Evolutionary conservation across 805 yeast species (phyloP).

Genomic region (Nakazawaea ernobii): DNA sequence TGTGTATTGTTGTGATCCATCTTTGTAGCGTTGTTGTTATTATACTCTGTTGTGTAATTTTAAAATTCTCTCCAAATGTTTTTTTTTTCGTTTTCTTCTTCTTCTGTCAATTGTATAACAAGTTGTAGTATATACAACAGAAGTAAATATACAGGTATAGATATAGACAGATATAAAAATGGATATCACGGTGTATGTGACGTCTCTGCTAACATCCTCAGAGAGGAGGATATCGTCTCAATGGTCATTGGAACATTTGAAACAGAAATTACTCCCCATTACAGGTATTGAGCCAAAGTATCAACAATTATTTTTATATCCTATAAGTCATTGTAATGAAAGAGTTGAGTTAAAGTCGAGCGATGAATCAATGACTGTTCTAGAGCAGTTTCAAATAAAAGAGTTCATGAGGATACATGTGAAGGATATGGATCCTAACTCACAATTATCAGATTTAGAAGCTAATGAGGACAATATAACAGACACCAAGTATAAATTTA

Average conservation of each 20-base stretch:
- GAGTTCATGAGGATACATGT: conserved; percentile 51
- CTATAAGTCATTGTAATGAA: conserved; percentile 31
- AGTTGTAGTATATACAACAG: no score
- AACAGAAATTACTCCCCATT: conserved; percentile 52
- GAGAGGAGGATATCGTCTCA: conserved; percentile 59
- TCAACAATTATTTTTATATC: conserved; percentile 47
- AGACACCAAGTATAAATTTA: conserved; percentile 38
- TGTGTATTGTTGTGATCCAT: background rate
- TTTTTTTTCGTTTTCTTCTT: no score
- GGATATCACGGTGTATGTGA: conserved; percentile 50
- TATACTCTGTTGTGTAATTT: no score
- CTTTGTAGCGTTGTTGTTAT: no score
- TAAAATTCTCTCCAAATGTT: no score
- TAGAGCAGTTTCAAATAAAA: conserved; percentile 24
- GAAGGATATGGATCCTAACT: conserved; percentile 46
- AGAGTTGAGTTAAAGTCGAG: conserved; percentile 19
- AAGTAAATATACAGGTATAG: no score
- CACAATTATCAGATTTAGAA: conserved; percentile 31
- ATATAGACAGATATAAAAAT: background rate
- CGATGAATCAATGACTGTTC: conserved; percentile 15
- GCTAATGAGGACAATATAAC: conserved; percentile 25
- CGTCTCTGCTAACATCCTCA: conserved; percentile 63
- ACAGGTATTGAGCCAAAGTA: conserved; percentile 65
- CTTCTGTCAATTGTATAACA: no score
- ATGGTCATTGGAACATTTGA: conserved; percentile 54